Conservation (phyloP, 768 basidiomycete species). For the Suillus plorans region DNA sequence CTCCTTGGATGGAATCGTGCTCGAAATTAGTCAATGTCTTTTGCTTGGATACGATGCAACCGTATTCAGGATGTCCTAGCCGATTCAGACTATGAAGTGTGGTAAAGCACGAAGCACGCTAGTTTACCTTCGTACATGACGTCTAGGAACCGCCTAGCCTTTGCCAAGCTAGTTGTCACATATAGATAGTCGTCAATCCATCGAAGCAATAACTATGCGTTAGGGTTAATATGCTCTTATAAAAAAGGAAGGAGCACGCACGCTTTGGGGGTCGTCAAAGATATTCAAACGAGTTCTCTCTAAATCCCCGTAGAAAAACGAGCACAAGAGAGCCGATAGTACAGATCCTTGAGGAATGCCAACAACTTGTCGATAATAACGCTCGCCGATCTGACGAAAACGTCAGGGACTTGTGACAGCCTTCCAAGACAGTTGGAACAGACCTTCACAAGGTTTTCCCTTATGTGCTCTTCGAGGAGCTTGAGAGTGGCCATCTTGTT, state of each 20-base stretch:
- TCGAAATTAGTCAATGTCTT: slow-evolving; percentile 93
- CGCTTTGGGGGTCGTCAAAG: slow-evolving; percentile 57
- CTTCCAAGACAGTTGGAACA: slow-evolving; percentile 1
- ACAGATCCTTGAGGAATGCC: slow-evolving; percentile 98
- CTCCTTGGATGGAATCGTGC: slow-evolving; percentile 44
- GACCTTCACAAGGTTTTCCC: slow-evolving; percentile 89
- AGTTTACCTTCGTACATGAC: slow-evolving; percentile 70
- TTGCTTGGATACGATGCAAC: slow-evolving; percentile 83
- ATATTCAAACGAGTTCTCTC: slow-evolving; percentile 59
- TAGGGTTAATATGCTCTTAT: neutral
- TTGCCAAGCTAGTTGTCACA: slow-evolving; percentile 62
- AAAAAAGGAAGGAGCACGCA: slow-evolving; percentile 51
- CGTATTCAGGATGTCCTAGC: slow-evolving; percentile 89
- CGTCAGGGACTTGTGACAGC: slow-evolving; percentile 2
- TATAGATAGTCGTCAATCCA: slow-evolving; percentile 96
- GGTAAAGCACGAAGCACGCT: neutral
- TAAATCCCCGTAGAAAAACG: slow-evolving; percentile 92
- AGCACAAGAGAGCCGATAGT: slow-evolving; percentile 91
- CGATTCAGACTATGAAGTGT: neutral
- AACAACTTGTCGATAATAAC: slow-evolving; percentile 83
- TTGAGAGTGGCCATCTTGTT: slow-evolving; percentile 57
- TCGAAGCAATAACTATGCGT: slow-evolving; percentile 67
- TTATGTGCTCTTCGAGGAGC: slow-evolving; percentile 87
- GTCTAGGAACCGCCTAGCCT: slow-evolving; percentile 68
- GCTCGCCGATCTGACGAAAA: slow-evolving; percentile 65